phyloP scores from a whole-genome alignment of 2,329 filamentous ascomycete genomes.

The Periconia sp. region DNA sequence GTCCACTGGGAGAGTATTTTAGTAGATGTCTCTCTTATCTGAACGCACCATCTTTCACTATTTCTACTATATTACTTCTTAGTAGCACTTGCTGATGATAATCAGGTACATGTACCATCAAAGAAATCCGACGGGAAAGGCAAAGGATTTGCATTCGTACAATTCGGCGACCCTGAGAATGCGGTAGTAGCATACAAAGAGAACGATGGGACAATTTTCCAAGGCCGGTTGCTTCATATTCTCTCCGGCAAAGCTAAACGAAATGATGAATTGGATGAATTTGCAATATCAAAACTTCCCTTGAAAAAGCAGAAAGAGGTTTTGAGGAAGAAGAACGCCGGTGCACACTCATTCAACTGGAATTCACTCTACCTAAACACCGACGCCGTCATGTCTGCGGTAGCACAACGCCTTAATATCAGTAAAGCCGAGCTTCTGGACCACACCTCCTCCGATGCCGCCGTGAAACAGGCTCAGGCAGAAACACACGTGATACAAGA shows the following conservation, averaged over 20 bases:
- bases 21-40: conserved; percentile 99
- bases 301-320: conserved; percentile 93
- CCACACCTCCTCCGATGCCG: conserved; percentile 92
- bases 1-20: conserved; percentile 95
- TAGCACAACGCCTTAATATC: conserved; percentile 83
- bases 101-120: conserved; percentile 81
- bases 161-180: conserved; percentile 70
- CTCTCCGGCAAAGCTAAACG: conserved; percentile 82
- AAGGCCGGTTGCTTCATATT: conserved; percentile 89
- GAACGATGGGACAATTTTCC: conserved; percentile 83
- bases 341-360: conserved; percentile 86
- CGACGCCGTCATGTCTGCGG: conserved; percentile 88
- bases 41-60: conserved; percentile 51
- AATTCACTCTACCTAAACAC: conserved; percentile 99
- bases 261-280: conserved; percentile 81
- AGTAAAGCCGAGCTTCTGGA: conserved; percentile 90
- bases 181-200: conserved; percentile 78
- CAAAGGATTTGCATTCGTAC: conserved; percentile 89
- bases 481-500: conserved; percentile 97
- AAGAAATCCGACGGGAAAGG: conserved; percentile 69
- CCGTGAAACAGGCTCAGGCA: conserved; percentile 93
- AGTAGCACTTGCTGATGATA: conserved; percentile 17
- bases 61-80: not conserved
- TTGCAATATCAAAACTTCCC: conserved; percentile 84
- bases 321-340: conserved; percentile 78